Base-by-base conservation (phyloP, 129 eudicot genomes). In the Rutidosis leptorrhynchoides region DNA sequence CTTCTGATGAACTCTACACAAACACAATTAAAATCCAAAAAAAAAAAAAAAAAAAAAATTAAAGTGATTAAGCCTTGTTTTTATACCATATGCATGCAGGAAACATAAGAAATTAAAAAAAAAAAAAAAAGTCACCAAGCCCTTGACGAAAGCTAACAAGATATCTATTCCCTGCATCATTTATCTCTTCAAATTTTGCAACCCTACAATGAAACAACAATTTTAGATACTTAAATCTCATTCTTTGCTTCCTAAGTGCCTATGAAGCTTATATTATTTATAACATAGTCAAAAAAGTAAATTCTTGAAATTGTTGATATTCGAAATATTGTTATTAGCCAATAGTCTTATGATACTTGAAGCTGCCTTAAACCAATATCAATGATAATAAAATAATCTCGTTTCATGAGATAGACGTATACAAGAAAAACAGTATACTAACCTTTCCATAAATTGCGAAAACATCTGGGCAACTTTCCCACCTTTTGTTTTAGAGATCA, bases 61-160 rank as follows among this genome's bases (percentile, higher is more conserved):
- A 17, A 25, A 59, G n/a, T 21, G 48, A 62, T 53, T 19, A 60
- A 17, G 0, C 61, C 25, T 29, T 24, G n/a, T 29, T 49, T 30
- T 30, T 25, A n/a, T 16, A 30, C 19, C 22, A 54, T 63, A 27
- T 64, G n/a, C n/a, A n/a, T n/a, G 71, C 25, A 48, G n/a, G n/a
- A 78, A 29, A 37, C 48, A 1, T 7, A 55, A 56, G 14, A 22
- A 32, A 61, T 45, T 25, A 16, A 49, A 67, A 49, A 46, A 58
- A 35, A n/a, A n/a, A n/a, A n/a, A n/a, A n/a, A n/a, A n/a, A n/a
- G n/a, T 68, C 28, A 88, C 96, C 90, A 62, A 91, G 90, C 6
- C 79, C 86, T 83, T 83, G 95, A 64, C 74, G 95, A 46, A 91
- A 91, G 64, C 72, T 68, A 46, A 56, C 69, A 27, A 87, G 90